Evolutionary conservation across 2,329 filamentous ascomycete species (phyloP).

Genomic region (Botrytis deweyae): DNA sequence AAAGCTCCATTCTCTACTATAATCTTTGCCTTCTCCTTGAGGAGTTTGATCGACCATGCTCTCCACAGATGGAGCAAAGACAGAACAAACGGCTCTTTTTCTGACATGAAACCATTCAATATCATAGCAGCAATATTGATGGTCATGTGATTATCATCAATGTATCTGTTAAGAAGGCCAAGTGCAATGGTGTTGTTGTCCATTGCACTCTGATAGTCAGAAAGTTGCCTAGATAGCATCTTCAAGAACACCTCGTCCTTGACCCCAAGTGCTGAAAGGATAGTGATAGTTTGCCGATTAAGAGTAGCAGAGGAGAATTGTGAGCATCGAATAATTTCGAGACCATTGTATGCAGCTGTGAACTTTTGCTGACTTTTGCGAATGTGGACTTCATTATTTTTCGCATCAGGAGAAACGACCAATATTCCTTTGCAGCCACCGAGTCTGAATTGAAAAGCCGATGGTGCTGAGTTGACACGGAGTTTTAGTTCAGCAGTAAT

Average conservation of each 20-base stretch:
- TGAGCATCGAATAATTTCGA: conserved; percentile 86
- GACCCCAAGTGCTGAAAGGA: conserved; percentile 79
- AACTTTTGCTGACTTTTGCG: conserved; percentile 90
- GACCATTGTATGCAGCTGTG: conserved; percentile 61
- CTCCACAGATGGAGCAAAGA: conserved; percentile 82
- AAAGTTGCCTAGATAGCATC: conserved; percentile 68
- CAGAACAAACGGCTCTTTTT: conserved; percentile 75
- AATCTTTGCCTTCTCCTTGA: conserved; percentile 92
- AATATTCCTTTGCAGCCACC: conserved; percentile 92
- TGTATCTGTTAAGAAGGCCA: conserved; percentile 66
- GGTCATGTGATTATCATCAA: conserved; percentile 84
- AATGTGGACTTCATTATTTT: conserved; percentile 69
- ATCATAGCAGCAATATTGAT: conserved; percentile 74
- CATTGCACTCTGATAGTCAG: conserved; percentile 69
- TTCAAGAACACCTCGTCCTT: conserved; percentile 62
- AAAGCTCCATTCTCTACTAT: conserved; percentile 80
- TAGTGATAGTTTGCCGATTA: conserved; percentile 85
- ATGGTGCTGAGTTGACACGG: conserved; percentile 62
- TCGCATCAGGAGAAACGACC: conserved; percentile 67
- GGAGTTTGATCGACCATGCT: conserved; percentile 81
- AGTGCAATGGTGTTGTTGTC: conserved; percentile 62
- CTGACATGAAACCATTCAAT: conserved; percentile 72
- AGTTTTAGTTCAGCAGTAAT: conserved; percentile 69
- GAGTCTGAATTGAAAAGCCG: conserved; percentile 87
- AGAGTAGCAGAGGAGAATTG: conserved; percentile 74